Evolutionary conservation across 345 rosid genomes (phyloP), one percentile per base, ranked within the genome.

Genomic region (Rhizophora mangle): DNA sequence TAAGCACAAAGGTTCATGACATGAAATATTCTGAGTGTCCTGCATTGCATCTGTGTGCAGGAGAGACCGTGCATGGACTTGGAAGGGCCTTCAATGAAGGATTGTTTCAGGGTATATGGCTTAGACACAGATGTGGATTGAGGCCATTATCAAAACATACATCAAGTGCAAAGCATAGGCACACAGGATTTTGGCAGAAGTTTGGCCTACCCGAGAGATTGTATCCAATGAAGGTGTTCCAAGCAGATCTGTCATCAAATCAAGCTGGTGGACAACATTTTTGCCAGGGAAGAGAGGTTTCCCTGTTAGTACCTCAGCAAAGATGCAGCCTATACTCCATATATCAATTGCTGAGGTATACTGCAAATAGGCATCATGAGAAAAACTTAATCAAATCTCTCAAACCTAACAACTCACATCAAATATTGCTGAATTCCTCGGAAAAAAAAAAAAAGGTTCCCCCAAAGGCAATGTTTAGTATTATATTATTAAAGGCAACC

Each of bases 251-350:
- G 98, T 93, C 91, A 93, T 93, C 67, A 93, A 83, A 80, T 93
- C 98, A 61, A 93, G 84, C 84, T 91, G 98, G 73, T 91, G 98
- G 70, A 89, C 96, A n/a, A 91, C 97, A 76, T 93, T 91, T 79
- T 93, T 93, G 20, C 98, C 97, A 68, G 98, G 97, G 81, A 91
- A 93, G 64, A 93, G 82, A 15, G 97, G 98, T 68, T 85, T 89
- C 68, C 98, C 97, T 15, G 84, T 86, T 73, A 91, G 78, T 58
- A 93, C 96, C 74, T 93, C 98, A 21, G 96, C 98, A 70, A 93
- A 93, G 77, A 93, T 93, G 85, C 97, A 91, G 65, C 98, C 97
- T 78, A 93, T 93, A 75, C 98, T 87, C 98, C 98, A 93, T 67
- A 93, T 85, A 74, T 93, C 98, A 73, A 93, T 91, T 65, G 98